Evolutionary conservation across 1,284 basidiomycete species (phyloP), one percentile per base, ranked within the genome.

Genomic region (Gomphus bonarii): DNA sequence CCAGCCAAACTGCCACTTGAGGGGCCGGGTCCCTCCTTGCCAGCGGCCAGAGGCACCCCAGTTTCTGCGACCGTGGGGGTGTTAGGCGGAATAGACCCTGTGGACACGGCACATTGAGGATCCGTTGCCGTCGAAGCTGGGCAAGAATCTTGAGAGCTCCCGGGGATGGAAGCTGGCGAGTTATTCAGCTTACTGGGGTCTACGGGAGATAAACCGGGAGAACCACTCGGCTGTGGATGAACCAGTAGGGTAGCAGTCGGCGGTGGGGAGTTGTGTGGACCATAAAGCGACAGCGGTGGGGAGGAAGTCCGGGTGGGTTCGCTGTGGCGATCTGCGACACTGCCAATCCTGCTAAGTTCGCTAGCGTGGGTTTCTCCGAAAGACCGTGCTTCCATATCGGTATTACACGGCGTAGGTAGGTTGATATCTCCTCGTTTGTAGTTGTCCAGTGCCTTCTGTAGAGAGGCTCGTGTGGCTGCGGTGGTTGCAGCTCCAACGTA

Each of bases 331-430:
- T 70, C 68, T 18, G 54, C 63, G 28, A 67, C 63, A 42, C 64
- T 62, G 49, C 69, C 68, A 58, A 88, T 82, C 61, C 72, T 75
- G 14, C 75, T 77, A 22, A 91, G 73, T 69, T 91, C 88, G 44
- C 72, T 75, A 1, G 84, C 85, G 65, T 91, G 88, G 43, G 82
- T 89, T 68, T 84, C 84, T 9, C 88, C 88, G 64, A 91, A 91
- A 67, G 84, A 87, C 55, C 78, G 79, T 0, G 85, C 87, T 63
- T 91, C 84, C 3, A 73, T 69, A 6, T 72, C 72, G 28, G 70
- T 64, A 18, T 70, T 62, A 12, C 63, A 74, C 7, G 25, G 75
- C 25, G 75, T 66, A 31, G 72, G 70, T 16, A 88, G 73, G 30
- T 74, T 75, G 61, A 79, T 75, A 58, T 79, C 75, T 0, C 87